A percentile compares a stretch with the other conserved stretches of the same genome.
Conservation (phyloP, 2,329 filamentous ascomycete genomes). For the Hypoxylon sp. region DNA sequence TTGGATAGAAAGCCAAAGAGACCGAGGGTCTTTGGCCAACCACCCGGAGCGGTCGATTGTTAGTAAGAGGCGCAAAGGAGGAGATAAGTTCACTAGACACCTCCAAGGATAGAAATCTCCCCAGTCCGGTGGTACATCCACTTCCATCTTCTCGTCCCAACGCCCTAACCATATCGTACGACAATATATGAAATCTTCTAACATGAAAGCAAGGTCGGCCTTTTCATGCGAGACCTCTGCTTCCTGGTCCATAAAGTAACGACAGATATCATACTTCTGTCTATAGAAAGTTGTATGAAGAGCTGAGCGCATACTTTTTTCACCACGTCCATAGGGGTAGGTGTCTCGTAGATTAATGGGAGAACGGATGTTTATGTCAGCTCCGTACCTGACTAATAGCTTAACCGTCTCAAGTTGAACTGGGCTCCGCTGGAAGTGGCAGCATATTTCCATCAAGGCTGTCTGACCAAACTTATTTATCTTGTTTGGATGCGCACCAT, state of each 20-base stretch:
- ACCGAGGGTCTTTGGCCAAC: slow-evolving; percentile 4
- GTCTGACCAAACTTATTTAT: not conserved
- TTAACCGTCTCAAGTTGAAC: slow-evolving; percentile 2
- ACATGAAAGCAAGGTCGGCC: not conserved
- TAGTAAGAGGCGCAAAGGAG: not conserved
- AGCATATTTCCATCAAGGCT: not conserved
- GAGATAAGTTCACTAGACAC: not conserved
- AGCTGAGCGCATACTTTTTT: not conserved
- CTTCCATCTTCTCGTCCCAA: not conserved
- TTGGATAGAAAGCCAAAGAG: not conserved
- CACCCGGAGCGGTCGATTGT: slow-evolving; percentile 5
- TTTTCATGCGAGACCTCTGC: slow-evolving; percentile 6
- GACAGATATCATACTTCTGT: not conserved
- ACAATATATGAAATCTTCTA: not conserved
- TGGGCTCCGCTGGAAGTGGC: not conserved
- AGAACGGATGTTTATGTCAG: slow-evolving; percentile 13
- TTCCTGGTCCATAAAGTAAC: slow-evolving; percentile 8
- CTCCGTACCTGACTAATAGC: slow-evolving; percentile 11
- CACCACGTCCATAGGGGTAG: not conserved
- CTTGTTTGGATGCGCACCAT: slow-evolving; percentile 22
- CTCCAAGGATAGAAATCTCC: not conserved
- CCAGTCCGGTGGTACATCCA: not conserved
- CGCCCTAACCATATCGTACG: too few relatives aligned
- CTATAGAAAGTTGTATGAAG: not conserved
- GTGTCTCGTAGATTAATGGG: not conserved